Conservation (phyloP, 2,329 filamentous ascomycete species). For the Beauveria australis region DNA sequence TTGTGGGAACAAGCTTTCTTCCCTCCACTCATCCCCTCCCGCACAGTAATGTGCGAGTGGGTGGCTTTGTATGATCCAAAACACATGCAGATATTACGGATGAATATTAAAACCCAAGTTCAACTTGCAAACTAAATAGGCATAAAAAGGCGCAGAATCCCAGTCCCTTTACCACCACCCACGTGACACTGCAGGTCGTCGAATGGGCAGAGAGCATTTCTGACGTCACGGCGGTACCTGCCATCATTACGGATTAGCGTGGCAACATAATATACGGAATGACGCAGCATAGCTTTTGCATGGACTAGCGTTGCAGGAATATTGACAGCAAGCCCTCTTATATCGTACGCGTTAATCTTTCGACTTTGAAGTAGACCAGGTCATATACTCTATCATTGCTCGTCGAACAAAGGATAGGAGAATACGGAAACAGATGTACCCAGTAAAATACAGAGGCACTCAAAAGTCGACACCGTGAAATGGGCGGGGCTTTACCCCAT, state of each 20-base stretch:
- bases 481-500: background rate
- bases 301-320: too few relatives aligned
- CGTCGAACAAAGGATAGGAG: background rate
- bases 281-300: background rate
- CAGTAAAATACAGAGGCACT: background rate
- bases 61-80: background rate
- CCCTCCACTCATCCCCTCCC: background rate
- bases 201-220: background rate
- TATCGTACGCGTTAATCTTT: too few relatives aligned
- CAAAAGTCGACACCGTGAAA: background rate
- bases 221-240: slow-evolving; percentile 1
- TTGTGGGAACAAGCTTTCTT: background rate
- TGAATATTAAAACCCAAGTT: background rate
- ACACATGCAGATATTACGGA: too few relatives aligned
- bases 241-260: background rate
- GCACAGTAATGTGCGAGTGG: background rate
- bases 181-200: background rate
- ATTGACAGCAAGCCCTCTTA: too few relatives aligned
- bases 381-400: too few relatives aligned
- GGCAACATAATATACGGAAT: background rate
- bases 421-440: background rate
- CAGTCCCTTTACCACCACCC: background rate
- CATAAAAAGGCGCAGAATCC: background rate
- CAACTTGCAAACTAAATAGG: background rate
- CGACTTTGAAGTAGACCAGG: too few relatives aligned